Base-by-base conservation (phyloP, 1,139 yeast genomes). In the Kodamaea fungicola region DNA sequence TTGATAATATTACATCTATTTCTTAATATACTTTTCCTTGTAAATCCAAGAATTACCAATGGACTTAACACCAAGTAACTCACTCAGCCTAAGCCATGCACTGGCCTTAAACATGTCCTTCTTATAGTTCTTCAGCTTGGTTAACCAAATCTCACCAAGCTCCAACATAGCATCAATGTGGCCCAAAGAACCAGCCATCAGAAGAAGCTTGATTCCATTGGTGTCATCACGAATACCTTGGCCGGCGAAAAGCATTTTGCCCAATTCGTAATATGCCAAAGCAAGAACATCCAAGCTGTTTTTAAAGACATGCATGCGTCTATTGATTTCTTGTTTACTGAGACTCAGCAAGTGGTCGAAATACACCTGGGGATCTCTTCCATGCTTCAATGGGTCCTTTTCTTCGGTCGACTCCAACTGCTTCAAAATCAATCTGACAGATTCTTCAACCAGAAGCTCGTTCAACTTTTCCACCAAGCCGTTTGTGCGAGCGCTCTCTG, bases 31-130 rank as follows among this genome's bases (percentile, higher is more conserved):
- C 63, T 83, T 83, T 32, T 78, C 80, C 56, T 83, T 83, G 63
- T 83, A 80, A 31, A 84, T 83, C 94, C 94, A 85, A 42, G 82
- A 77, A 43, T 83, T 81, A 1, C 90, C 90, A 27, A 82, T 76
- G 43, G 81, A 64, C 47, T 71, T 76, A 16, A 76, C 76, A 1
- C 92, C 94, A 47, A 74, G 71, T 10, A 72, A 63, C 37, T 80
- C 90, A 19, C 88, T 83, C 30, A 78, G 60, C 35, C 94, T 65
- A 43, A 80, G 74, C 79, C 90, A 80, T 8, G 80, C 77, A 2
- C 94, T 87, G 2, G 95, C 89, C 49, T 75, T 64, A 35, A 62
- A 59, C 35, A 72, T 59, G 53, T 86, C 87, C 50, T 78, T 81
- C 57, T 79, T 80, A 34, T 69, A 74, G 34, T 55, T 51, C 38